Evolutionary conservation across 208 protist genomes (phyloP).

Genomic region (Vickermania spadyakhi): DNA sequence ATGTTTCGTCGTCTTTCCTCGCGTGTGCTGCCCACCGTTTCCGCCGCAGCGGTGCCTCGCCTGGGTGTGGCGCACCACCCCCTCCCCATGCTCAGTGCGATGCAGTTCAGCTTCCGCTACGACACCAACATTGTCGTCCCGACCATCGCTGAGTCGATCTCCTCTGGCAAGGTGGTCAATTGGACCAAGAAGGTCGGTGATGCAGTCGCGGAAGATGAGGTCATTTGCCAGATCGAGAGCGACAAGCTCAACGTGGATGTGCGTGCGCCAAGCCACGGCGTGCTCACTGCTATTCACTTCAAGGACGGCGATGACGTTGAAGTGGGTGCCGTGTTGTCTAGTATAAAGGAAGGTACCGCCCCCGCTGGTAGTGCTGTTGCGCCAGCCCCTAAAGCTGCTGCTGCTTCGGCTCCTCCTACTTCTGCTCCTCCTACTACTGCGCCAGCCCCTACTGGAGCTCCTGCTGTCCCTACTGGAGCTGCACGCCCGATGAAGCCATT

Average conservation of each 20-base stretch:
- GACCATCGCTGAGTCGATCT: constrained; percentile 97
- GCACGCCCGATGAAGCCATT: constrained; percentile 8
- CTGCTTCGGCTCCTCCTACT: not conserved
- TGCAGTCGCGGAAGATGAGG: constrained; percentile 93
- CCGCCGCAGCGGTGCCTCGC: not conserved
- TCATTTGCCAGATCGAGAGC: constrained; percentile 96
- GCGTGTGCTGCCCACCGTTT: constrained; percentile 1
- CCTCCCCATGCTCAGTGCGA: constrained; percentile 8
- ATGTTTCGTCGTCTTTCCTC: constrained; percentile 66
- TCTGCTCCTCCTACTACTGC: constrained; percentile 7
- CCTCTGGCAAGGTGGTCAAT: constrained; percentile 91
- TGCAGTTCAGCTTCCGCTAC: constrained; percentile 58
- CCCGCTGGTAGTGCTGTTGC: constrained; percentile 3
- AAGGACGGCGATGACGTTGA: constrained; percentile 85
- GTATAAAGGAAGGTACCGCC: constrained; percentile 69
- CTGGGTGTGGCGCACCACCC: constrained; percentile 13
- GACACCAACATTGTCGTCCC: constrained; percentile 92
- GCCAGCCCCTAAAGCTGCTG: constrained; percentile 10
- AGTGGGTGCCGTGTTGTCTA: constrained; percentile 84
- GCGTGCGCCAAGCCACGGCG: constrained; percentile 86
- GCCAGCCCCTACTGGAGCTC: constrained; percentile 9
- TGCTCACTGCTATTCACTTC: constrained; percentile 89
- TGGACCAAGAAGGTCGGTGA: constrained; percentile 96
- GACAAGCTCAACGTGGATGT: constrained; percentile 98
- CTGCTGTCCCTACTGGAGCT: constrained; percentile 18